Conservation (phyloP, 1,139 yeast species). For the Protomyces arabidopsidicola region DNA sequence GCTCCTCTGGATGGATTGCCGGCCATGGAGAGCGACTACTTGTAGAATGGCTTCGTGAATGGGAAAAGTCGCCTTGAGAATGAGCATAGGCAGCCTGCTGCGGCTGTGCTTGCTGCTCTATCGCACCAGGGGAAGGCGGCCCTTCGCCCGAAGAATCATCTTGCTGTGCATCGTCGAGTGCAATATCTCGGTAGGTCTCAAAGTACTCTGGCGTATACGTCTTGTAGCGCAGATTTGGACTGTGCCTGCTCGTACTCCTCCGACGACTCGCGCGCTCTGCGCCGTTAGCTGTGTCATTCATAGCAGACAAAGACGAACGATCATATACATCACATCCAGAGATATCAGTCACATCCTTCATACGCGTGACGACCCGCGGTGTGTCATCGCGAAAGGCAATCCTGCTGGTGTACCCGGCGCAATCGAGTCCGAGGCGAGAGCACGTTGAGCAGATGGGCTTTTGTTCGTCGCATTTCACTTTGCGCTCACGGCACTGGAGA, state of each 20-base stretch:
- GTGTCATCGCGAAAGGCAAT: conserved; percentile 27
- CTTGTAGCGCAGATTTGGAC: conserved; percentile 7
- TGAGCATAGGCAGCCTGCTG: background rate
- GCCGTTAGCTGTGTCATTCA: background rate
- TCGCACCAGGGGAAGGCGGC: background rate
- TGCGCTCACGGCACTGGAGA: conserved; percentile 17
- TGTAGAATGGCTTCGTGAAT: background rate
- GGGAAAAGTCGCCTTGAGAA: background rate
- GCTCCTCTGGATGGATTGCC: background rate
- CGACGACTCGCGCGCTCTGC: background rate
- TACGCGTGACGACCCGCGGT: conserved; percentile 22
- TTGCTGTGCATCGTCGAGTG: background rate
- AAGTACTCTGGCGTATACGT: conserved; percentile 22
- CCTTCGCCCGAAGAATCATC: background rate
- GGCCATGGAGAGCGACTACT: background rate
- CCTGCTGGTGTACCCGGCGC: conserved; percentile 25
- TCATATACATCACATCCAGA: conserved; percentile 19
- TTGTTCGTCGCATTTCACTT: conserved; percentile 25
- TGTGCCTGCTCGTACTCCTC: background rate
- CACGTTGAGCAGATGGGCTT: conserved; percentile 22
- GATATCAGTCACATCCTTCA: conserved; percentile 17
- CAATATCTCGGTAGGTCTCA: conserved; percentile 22
- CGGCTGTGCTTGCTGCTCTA: no score
- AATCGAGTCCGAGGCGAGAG: conserved; percentile 14
- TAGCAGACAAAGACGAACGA: background rate